Percentiles rank a stretch among this genome's conserved stretches.
phyloP scores from a whole-genome alignment of 2,329 filamentous ascomycete species.

The Colletotrichum karsti region DNA sequence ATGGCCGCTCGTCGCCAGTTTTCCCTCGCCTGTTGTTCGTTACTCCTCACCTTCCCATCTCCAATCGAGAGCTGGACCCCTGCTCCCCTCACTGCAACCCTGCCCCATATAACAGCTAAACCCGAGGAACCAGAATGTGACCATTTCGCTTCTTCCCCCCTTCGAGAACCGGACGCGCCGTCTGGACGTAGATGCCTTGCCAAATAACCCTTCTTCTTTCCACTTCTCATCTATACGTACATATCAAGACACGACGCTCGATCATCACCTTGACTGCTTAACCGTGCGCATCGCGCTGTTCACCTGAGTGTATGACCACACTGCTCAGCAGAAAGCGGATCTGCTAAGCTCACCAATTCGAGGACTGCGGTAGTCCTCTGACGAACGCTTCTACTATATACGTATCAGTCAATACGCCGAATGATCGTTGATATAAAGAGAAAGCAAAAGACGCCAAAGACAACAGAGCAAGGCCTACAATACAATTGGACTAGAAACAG shows the following conservation, averaged over 20 bases:
- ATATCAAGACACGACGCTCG: neutral
- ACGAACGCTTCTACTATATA: too few species aligned
- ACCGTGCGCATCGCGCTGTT: too few species aligned
- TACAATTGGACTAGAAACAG: too few species aligned
- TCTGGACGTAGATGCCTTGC: slow-evolving; percentile 11
- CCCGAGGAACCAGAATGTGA: slow-evolving; percentile 22
- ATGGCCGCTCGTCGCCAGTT: slow-evolving; percentile 28
- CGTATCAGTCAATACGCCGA: too few species aligned
- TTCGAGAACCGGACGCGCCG: slow-evolving; percentile 25
- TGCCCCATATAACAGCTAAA: slow-evolving; percentile 26
- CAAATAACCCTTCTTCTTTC: neutral
- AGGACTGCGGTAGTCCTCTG: too few species aligned
- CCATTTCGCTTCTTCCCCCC: slow-evolving; percentile 25
- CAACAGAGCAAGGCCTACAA: too few species aligned
- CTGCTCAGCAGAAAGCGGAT: slow-evolving; percentile 44
- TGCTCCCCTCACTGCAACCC: slow-evolving; percentile 28
- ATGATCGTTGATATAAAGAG: too few species aligned
- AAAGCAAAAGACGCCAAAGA: too few species aligned
- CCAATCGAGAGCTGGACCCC: slow-evolving; percentile 13
- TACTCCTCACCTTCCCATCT: slow-evolving; percentile 20
- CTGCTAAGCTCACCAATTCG: slow-evolving; percentile 44
- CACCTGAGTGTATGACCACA: slow-evolving; percentile 47
- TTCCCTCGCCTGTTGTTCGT: slow-evolving; percentile 15
- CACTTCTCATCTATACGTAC: neutral
- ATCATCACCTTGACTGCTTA: slow-evolving; percentile 1